These are phyloP conservation scores for Naganishia randhawae DNA, from an alignment of 768 basidiomycete genomes.

Conservation along the genomic window DNA sequence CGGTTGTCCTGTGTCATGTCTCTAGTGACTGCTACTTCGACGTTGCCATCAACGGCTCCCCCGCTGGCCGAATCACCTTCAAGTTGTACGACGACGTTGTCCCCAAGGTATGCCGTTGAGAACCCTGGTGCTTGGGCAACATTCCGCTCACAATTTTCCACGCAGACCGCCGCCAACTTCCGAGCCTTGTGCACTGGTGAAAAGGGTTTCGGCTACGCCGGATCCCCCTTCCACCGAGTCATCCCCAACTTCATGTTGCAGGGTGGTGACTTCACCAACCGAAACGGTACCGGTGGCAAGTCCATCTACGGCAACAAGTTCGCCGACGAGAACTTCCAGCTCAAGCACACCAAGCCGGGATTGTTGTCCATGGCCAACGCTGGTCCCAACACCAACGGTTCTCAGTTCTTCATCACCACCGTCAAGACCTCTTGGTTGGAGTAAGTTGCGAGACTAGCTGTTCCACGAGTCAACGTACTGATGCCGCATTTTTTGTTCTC, in stretches of 20 bases:
- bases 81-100: conserved; percentile 70
- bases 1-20: neutral
- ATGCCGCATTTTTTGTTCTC: conserved; percentile 11
- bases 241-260: conserved; percentile 48
- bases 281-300: conserved; percentile 51
- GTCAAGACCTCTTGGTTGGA: conserved; percentile 34
- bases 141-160: neutral
- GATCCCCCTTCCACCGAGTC: conserved; percentile 64
- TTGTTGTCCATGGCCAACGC: conserved; percentile 65
- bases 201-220: conserved; percentile 68
- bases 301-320: conserved; percentile 51
- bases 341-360: conserved; percentile 43
- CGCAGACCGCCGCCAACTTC: conserved; percentile 59
- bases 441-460: too few species aligned
- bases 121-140: neutral
- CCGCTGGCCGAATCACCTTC: conserved; percentile 58
- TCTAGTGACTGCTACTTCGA: conserved; percentile 46
- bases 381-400: conserved; percentile 57
- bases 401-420: conserved; percentile 49
- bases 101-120: conserved; percentile 38
- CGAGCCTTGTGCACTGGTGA: conserved; percentile 71
- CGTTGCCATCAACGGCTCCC: conserved; percentile 40
- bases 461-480: too few species aligned
- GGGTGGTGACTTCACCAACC: conserved; percentile 72
- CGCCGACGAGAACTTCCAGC: conserved; percentile 49